A percentile compares a stretch with the other conserved stretches of the same genome.
phyloP scores from a whole-genome alignment of 768 basidiomycete genomes.

The Lactifluus hygrophoroides region DNA sequence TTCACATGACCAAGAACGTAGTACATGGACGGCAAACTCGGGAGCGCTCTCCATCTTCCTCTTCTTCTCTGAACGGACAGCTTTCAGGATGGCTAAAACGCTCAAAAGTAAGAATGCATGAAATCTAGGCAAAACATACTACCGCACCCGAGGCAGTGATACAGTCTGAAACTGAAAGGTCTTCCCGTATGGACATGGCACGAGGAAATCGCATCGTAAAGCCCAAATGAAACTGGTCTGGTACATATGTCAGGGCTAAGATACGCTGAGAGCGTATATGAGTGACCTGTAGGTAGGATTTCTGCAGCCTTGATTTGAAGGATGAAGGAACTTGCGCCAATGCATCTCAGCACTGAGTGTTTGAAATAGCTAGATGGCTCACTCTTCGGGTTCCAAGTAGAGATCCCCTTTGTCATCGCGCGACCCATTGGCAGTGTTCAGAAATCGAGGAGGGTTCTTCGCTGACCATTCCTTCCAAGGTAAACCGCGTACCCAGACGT shows the following conservation, averaged over 20 bases:
- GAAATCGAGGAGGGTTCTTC: constrained; percentile 63
- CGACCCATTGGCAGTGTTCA: constrained; percentile 48
- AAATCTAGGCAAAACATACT: background rate
- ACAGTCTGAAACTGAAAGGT: constrained; percentile 64
- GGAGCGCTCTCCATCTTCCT: constrained; percentile 60
- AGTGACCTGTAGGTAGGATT: constrained; percentile 61
- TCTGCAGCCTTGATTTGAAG: constrained; percentile 91
- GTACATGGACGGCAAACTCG: constrained; percentile 30
- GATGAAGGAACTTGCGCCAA: constrained; percentile 73
- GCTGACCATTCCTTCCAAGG: constrained; percentile 80
- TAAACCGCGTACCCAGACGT: constrained; percentile 71
- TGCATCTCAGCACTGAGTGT: background rate
- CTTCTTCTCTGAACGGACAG: constrained; percentile 56
- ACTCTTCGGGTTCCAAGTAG: constrained; percentile 89
- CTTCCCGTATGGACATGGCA: constrained; percentile 70
- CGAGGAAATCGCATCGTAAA: constrained; percentile 94
- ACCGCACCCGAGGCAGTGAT: constrained; percentile 54
- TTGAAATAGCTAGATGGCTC: constrained; percentile 19
- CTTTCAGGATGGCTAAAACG: constrained; percentile 49
- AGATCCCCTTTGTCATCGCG: constrained; percentile 84
- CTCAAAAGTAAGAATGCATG: background rate
- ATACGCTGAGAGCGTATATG: background rate
- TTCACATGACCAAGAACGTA: background rate
- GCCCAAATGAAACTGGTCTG: constrained; percentile 77
- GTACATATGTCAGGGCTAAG: background rate